Evolutionary conservation across 1,284 basidiomycete genomes (phyloP).

Genomic region (Malassezia psittaci): DNA sequence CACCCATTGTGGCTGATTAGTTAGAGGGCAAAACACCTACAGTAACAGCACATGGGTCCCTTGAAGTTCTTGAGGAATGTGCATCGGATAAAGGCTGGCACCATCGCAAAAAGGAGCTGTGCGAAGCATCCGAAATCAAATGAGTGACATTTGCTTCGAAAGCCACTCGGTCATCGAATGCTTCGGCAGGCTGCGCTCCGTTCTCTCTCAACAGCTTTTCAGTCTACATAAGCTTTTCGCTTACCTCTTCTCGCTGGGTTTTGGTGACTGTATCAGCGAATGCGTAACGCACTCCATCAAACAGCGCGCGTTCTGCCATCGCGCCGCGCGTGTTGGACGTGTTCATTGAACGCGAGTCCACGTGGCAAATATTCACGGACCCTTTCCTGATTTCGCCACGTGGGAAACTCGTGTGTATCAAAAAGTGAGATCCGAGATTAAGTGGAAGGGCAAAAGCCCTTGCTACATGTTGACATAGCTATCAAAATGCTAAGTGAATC

Average conservation of each 20-base stretch:
- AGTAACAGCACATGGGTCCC: constrained; percentile 7
- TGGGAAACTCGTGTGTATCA: not conserved
- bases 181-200: not conserved
- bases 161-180: not conserved
- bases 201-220: not conserved
- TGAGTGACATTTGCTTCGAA: constrained; percentile 10
- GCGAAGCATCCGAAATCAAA: constrained; percentile 5
- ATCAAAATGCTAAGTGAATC: too few relatives aligned
- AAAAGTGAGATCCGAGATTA: too few relatives aligned
- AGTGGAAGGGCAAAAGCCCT: too few relatives aligned
- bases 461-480: not conserved
- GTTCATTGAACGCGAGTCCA: not conserved
- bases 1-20: constrained; percentile 28
- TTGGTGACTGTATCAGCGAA: not conserved
- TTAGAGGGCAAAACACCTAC: not conserved
- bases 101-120: not conserved
- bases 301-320: constrained; percentile 2
- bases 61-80: not conserved
- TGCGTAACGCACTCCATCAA: not conserved
- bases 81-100: not conserved
- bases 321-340: not conserved
- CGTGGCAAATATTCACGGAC: not conserved
- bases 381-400: not conserved
- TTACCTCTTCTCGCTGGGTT: not conserved
- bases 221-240: not conserved